These are phyloP conservation scores for Solanum microdontum DNA, from an alignment of 257 asterid species.

Conservation along the genomic window DNA sequence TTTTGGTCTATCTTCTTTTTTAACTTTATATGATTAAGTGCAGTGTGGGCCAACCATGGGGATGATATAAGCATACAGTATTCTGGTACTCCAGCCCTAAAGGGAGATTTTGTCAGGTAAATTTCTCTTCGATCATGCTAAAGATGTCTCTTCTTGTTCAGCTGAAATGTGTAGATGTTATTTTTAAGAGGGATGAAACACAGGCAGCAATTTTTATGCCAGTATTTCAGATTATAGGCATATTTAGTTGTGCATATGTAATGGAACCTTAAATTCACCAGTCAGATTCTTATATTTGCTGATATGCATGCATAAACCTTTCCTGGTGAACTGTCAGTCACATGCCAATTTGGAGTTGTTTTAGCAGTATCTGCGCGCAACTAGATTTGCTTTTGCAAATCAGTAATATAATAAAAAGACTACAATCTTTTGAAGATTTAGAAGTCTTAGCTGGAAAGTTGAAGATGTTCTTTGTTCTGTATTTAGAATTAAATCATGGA, in stretches of 20 bases:
- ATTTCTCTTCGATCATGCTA: neutral
- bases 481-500: neutral
- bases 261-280: neutral
- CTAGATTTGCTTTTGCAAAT: neutral
- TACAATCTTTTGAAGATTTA: neutral
- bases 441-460: neutral
- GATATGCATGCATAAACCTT: neutral
- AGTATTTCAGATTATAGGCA: neutral
- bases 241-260: neutral
- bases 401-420: neutral
- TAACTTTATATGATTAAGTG: conserved; percentile 8
- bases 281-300: neutral
- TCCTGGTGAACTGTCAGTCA: neutral
- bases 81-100: conserved; percentile 64
- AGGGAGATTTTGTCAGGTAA: conserved; percentile 80
- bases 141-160: neutral
- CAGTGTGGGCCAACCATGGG: conserved; percentile 85
- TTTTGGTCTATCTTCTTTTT: conserved; percentile 1
- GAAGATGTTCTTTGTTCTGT: neutral
- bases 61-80: conserved; percentile 72
- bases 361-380: neutral
- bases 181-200: neutral
- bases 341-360: neutral
- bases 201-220: neutral
- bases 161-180: neutral